Conservation (phyloP, 2,329 filamentous ascomycete genomes). For the Exophiala spinifera region DNA sequence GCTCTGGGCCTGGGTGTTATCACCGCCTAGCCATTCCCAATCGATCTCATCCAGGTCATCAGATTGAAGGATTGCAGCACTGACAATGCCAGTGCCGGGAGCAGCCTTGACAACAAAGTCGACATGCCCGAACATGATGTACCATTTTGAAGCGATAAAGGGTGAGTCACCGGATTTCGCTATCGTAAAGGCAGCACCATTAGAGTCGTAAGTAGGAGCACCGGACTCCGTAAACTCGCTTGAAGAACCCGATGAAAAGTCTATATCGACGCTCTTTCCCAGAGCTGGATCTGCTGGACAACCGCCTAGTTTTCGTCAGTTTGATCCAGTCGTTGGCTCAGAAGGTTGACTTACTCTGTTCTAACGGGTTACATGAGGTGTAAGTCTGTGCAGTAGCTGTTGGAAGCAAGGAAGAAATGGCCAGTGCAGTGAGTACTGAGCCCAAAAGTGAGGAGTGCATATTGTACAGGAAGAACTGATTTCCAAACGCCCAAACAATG, state of each 20-base stretch:
- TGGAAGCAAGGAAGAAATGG: constrained; percentile 13
- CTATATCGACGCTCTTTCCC: constrained; percentile 75
- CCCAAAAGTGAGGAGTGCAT: constrained; percentile 14
- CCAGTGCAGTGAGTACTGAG: constrained; percentile 17
- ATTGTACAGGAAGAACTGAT: constrained; percentile 13
- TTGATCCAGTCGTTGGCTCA: background rate
- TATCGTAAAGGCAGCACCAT: constrained; percentile 81
- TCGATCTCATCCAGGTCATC: constrained; percentile 95
- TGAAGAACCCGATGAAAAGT: constrained; percentile 75
- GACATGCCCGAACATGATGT: constrained; percentile 98
- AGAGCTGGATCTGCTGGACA: constrained; percentile 78
- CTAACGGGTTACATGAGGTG: constrained; percentile 43
- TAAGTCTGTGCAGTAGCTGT: constrained; percentile 42
- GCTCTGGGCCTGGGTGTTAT: constrained; percentile 75
- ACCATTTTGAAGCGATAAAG: constrained; percentile 84
- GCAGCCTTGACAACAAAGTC: constrained; percentile 82
- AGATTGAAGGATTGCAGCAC: constrained; percentile 84
- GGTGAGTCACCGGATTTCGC: constrained; percentile 75
- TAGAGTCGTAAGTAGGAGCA: constrained; percentile 66
- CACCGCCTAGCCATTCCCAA: constrained; percentile 88
- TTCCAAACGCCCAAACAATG: constrained; percentile 22
- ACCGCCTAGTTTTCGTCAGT: constrained; percentile 17
- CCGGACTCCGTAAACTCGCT: constrained; percentile 73
- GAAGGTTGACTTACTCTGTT: constrained; percentile 35
- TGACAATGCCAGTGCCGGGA: constrained; percentile 87